phyloP scores from a whole-genome alignment of 1,284 basidiomycete genomes.

The Ustilago tritici region DNA sequence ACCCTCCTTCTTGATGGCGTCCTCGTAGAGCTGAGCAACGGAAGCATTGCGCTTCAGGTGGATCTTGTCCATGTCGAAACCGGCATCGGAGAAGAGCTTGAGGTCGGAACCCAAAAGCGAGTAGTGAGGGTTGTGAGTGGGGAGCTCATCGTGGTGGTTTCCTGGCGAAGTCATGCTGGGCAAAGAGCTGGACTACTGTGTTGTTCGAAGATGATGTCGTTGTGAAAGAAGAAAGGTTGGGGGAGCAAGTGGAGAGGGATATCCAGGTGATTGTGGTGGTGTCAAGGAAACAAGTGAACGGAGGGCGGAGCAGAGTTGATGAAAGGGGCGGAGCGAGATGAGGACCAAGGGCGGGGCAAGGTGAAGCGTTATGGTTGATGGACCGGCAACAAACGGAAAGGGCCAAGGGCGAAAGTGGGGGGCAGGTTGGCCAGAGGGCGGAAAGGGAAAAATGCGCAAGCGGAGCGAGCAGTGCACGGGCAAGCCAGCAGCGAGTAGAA shows the following conservation, averaged over 20 bases:
- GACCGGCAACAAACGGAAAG: conserved; percentile 38
- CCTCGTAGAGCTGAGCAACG: conserved; percentile 95
- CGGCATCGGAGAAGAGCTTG: conserved; percentile 98
- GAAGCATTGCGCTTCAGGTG: conserved; percentile 88
- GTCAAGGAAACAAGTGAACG: not conserved
- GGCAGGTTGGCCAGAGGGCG: conserved; percentile 9
- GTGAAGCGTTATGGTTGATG: conserved; percentile 1
- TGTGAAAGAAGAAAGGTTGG: not conserved
- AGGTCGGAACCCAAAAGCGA: conserved; percentile 76
- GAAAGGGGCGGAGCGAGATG: not conserved
- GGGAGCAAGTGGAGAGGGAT: not conserved
- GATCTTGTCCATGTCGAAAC: conserved; percentile 87
- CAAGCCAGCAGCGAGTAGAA: conserved; percentile 10
- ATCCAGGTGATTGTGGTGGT: not conserved
- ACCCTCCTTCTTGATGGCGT: conserved; percentile 96
- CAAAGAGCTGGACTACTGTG: conserved; percentile 2
- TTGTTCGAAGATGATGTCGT: not conserved
- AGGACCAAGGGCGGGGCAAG: not conserved
- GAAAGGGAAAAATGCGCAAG: conserved; percentile 7
- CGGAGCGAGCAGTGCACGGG: conserved; percentile 5
- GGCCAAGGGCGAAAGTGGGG: conserved; percentile 7
- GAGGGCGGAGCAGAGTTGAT: not conserved
- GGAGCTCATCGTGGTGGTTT: conserved; percentile 69
- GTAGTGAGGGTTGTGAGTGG: conserved; percentile 62
- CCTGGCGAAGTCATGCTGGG: conserved; percentile 67